Evolutionary conservation across 2,329 filamentous ascomycete species (phyloP).

Genomic region (Rutstroemia sp.): DNA sequence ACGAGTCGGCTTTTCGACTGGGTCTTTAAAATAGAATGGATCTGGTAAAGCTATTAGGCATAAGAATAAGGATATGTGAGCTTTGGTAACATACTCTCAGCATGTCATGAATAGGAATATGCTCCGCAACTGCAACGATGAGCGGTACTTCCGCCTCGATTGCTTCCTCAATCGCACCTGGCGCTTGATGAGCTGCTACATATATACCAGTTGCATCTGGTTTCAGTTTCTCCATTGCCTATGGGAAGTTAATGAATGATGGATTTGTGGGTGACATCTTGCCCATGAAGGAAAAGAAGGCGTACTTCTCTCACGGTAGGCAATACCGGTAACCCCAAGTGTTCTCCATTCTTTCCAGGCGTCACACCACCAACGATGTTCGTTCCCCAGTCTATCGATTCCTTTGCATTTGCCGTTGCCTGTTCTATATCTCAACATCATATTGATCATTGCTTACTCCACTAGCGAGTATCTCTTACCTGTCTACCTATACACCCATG

Average conservation of each 20-base stretch:
- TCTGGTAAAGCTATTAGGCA: constrained; percentile 33
- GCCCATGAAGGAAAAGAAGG: not conserved
- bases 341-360: constrained; percentile 61
- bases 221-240: constrained; percentile 62
- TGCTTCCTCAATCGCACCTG: constrained; percentile 69
- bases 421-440: constrained; percentile 23
- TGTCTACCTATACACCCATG: constrained; percentile 9
- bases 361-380: constrained; percentile 74
- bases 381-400: constrained; percentile 71
- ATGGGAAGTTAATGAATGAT: constrained; percentile 1
- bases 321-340: constrained; percentile 65
- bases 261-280: not conserved
- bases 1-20: constrained; percentile 64
- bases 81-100: constrained; percentile 44
- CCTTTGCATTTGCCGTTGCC: constrained; percentile 69
- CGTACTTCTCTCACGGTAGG: constrained; percentile 54
- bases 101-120: constrained; percentile 67
- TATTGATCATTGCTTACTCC: not conserved
- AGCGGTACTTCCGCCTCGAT: constrained; percentile 69
- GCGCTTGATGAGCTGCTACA: constrained; percentile 67
- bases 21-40: constrained; percentile 60
- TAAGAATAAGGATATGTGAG: not conserved
- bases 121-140: constrained; percentile 69
- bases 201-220: constrained; percentile 76
- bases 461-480: constrained; percentile 25